Conservation (phyloP, 2,329 filamentous ascomycete species). For the Penicillium thymicola region DNA sequence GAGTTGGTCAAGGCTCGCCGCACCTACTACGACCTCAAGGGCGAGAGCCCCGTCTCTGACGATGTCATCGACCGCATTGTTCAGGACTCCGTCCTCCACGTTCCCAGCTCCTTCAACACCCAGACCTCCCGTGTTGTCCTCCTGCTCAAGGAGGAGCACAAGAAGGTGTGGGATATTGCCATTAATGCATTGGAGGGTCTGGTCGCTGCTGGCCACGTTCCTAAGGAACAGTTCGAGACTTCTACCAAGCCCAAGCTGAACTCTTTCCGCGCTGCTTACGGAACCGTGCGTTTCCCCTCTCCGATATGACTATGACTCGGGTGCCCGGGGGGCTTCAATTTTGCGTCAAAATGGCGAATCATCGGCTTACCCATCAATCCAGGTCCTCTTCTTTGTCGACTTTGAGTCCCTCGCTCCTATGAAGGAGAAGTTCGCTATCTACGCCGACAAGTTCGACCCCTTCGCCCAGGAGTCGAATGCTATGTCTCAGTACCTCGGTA, state of each 20-base stretch:
- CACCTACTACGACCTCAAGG: slow-evolving; percentile 32
- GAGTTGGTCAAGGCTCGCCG: slow-evolving; percentile 34
- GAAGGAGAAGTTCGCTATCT: slow-evolving; percentile 61
- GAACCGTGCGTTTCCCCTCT: slow-evolving; percentile 57
- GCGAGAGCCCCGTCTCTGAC: slow-evolving; percentile 34
- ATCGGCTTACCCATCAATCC: not conserved
- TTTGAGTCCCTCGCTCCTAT: slow-evolving; percentile 60
- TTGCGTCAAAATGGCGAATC: not conserved
- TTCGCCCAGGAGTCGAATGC: slow-evolving; percentile 73
- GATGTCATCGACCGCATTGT: slow-evolving; percentile 32
- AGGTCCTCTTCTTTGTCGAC: slow-evolving; percentile 80
- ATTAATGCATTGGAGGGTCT: slow-evolving; percentile 57
- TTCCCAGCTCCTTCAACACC: slow-evolving; percentile 81
- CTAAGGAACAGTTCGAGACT: slow-evolving; percentile 52
- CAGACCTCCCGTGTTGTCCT: slow-evolving; percentile 76
- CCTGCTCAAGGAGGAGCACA: slow-evolving; percentile 76
- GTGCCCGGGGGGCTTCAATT: too few relatives aligned
- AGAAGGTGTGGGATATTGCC: slow-evolving; percentile 79
- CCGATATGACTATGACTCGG: not conserved
- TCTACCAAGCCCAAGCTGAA: slow-evolving; percentile 45
- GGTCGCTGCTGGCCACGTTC: slow-evolving; percentile 46
- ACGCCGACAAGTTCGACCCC: slow-evolving; percentile 74
- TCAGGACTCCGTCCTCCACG: slow-evolving; percentile 56
- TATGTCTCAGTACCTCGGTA: slow-evolving; percentile 69
- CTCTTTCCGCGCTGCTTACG: slow-evolving; percentile 68